Percentiles rank a stretch among this genome's conserved stretches.
These are phyloP conservation scores for Xanthoparmelia taractica DNA, from an alignment of 495 filamentous ascomycete species.

Conservation along the genomic window DNA sequence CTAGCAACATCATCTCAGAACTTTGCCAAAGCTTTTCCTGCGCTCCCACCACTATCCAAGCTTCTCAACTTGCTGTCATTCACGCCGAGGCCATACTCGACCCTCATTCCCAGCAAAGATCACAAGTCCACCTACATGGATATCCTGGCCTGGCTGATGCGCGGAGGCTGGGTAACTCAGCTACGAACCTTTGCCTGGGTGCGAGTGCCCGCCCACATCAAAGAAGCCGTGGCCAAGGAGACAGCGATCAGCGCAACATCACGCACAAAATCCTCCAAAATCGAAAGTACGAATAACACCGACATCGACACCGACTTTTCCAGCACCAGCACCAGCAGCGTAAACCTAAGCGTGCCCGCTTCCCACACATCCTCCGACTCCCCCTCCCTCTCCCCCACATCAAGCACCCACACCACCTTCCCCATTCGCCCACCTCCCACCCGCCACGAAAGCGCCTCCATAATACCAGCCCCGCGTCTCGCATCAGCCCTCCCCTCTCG, in stretches of 20 bases:
- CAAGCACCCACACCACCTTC: slow-evolving; percentile 35
- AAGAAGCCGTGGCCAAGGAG: slow-evolving; percentile 36
- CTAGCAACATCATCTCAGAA: slow-evolving; percentile 61
- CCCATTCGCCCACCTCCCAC: slow-evolving; percentile 32
- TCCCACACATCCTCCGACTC: slow-evolving; percentile 16
- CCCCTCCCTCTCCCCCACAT: slow-evolving; percentile 21
- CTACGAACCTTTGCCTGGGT: slow-evolving; percentile 84
- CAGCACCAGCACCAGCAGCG: slow-evolving; percentile 10
- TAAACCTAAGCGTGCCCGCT: background rate
- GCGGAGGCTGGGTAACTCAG: slow-evolving; percentile 87
- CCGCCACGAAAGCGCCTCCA: slow-evolving; percentile 28
- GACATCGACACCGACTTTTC: background rate
- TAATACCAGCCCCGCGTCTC: slow-evolving; percentile 48
- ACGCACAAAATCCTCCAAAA: background rate
- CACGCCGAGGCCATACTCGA: slow-evolving; percentile 68
- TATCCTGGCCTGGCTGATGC: slow-evolving; percentile 86
- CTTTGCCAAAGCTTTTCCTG: slow-evolving; percentile 70
- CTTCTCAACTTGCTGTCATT: slow-evolving; percentile 73
- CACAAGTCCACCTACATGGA: slow-evolving; percentile 80
- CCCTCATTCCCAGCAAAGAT: slow-evolving; percentile 77
- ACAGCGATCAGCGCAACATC: background rate
- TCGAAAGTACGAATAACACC: background rate
- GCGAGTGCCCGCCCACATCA: slow-evolving; percentile 44
- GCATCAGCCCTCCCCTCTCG: slow-evolving; percentile 56
- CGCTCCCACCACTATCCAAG: slow-evolving; percentile 70